Evolutionary conservation across 1,284 basidiomycete genomes (phyloP).

Genomic region (Anthracocystis walkeri): DNA sequence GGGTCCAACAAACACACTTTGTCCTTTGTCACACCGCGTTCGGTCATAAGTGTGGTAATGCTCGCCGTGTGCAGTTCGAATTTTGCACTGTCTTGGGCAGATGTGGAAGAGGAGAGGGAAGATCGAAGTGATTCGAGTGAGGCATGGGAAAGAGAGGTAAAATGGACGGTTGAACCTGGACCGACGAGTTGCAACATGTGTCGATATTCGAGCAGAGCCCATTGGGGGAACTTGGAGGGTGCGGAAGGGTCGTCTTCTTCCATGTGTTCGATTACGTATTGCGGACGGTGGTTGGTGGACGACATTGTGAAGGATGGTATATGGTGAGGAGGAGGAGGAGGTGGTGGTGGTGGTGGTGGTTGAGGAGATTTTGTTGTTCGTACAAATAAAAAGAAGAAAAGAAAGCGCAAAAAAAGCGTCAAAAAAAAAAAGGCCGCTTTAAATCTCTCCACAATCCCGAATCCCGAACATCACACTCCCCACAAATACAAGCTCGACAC

Average conservation of each 20-base stretch:
- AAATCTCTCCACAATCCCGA: slow-evolving; percentile 33
- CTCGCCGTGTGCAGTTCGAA: slow-evolving; percentile 76
- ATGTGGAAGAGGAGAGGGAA: slow-evolving; percentile 38
- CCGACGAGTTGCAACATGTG: slow-evolving; percentile 87
- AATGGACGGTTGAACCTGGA: slow-evolving; percentile 77
- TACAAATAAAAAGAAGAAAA: neutral
- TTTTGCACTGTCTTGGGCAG: slow-evolving; percentile 39
- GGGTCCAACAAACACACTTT: slow-evolving; percentile 63
- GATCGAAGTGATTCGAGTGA: slow-evolving; percentile 76
- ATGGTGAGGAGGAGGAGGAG: too few relatives aligned
- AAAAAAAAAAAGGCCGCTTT: slow-evolving; percentile 9
- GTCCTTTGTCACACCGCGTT: slow-evolving; percentile 73
- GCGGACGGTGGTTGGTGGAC: slow-evolving; percentile 35
- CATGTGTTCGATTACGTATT: slow-evolving; percentile 69
- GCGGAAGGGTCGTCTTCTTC: slow-evolving; percentile 66
- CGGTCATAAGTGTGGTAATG: slow-evolving; percentile 77
- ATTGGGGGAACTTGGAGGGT: slow-evolving; percentile 61
- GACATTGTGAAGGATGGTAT: slow-evolving; percentile 5
- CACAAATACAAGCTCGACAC: neutral
- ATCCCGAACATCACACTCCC: slow-evolving; percentile 11
- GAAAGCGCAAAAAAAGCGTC: neutral
- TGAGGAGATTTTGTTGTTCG: neutral
- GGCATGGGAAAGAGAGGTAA: slow-evolving; percentile 82
- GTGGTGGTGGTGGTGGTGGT: slow-evolving; percentile 2
- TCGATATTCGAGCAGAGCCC: slow-evolving; percentile 72